phyloP scores from a whole-genome alignment of 208 protist species.

The Leishmania amazonensis region DNA sequence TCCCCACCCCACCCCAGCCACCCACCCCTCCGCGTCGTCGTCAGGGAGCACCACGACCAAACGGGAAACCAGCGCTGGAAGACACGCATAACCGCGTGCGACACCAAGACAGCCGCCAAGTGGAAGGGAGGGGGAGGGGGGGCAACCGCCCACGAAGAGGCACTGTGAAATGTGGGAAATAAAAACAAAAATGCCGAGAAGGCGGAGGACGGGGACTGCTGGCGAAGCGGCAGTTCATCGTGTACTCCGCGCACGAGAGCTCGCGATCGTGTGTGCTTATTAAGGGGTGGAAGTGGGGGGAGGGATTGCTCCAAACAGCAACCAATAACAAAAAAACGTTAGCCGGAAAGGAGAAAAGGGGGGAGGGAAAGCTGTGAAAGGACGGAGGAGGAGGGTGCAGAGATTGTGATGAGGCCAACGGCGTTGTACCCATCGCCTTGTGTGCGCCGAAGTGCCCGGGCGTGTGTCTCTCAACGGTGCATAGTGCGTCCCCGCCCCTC shows the following conservation, averaged over 20 bases:
- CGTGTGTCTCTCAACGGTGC: not conserved
- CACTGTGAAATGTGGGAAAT: constrained; percentile 4
- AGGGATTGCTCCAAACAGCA: too few relatives aligned
- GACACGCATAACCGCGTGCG: not conserved
- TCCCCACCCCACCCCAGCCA: not conserved
- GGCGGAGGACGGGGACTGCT: not conserved
- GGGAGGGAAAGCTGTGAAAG: not conserved
- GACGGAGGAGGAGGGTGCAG: not conserved
- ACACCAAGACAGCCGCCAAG: not conserved
- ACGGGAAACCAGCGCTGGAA: not conserved
- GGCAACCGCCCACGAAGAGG: not conserved
- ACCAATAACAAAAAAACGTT: not conserved
- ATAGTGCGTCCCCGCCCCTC: not conserved
- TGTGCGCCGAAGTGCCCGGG: too few relatives aligned
- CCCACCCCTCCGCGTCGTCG: not conserved
- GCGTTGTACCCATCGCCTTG: not conserved
- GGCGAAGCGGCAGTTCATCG: not conserved
- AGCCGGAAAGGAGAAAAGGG: not conserved
- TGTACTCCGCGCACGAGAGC: not conserved
- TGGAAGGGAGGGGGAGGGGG: not conserved
- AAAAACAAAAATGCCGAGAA: not conserved
- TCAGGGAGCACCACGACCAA: not conserved
- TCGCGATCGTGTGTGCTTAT: not conserved
- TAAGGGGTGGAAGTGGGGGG: too few relatives aligned
- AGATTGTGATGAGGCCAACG: not conserved